Evolutionary conservation across 2,329 filamentous ascomycete genomes (phyloP).

Genomic region (Metarhizium sp.): DNA sequence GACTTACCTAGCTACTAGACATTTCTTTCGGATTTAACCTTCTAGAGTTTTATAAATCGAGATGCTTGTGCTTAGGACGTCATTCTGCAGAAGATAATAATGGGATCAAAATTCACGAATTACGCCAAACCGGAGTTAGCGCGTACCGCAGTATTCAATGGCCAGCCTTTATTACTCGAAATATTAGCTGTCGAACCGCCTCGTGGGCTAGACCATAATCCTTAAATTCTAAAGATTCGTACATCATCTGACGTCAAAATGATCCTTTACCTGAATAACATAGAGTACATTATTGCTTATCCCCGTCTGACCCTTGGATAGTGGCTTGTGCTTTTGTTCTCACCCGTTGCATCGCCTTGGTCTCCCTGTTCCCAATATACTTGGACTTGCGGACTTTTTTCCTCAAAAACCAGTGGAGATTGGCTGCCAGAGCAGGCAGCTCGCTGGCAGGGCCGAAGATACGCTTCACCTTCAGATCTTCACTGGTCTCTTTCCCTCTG

Average conservation of each 20-base stretch:
- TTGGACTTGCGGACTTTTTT: constrained; percentile 62
- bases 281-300: neutral
- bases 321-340: constrained; percentile 23
- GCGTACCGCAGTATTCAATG: no score
- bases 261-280: neutral
- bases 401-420: constrained; percentile 70
- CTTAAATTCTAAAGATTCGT: neutral
- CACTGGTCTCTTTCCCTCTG: constrained; percentile 32
- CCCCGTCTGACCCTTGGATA: constrained; percentile 13
- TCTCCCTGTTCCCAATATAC: constrained; percentile 39
- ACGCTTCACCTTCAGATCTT: constrained; percentile 51
- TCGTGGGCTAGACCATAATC: neutral
- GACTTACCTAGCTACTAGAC: no score
- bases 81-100: no score
- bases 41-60: no score
- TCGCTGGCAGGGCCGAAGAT: constrained; percentile 58
- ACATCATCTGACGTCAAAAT: neutral
- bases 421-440: constrained; percentile 58
- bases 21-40: no score
- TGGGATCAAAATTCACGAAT: no score
- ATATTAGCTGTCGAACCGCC: neutral
- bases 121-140: no score
- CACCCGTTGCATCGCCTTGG: constrained; percentile 30
- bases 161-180: no score
- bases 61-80: no score